These are phyloP conservation scores for Phytophthora litchii DNA, from an alignment of 352 stramenopile species.

Conservation along the genomic window DNA sequence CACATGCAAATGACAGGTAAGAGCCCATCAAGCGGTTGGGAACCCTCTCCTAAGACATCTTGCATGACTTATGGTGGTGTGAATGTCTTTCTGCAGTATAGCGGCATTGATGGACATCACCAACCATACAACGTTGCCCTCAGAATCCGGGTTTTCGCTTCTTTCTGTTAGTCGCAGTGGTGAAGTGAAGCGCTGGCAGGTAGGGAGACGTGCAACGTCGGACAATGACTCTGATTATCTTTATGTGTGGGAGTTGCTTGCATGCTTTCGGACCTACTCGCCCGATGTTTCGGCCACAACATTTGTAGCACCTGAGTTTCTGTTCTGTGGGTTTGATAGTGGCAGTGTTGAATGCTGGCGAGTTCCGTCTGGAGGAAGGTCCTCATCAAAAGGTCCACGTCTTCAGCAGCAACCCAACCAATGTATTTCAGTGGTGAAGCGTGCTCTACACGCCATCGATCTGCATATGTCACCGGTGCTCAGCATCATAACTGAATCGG, in stretches of 20 bases:
- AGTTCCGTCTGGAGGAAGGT: slow-evolving; percentile 25
- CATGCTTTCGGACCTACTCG: slow-evolving; percentile 55
- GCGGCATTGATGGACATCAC: slow-evolving; percentile 20
- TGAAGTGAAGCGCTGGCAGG: slow-evolving; percentile 54
- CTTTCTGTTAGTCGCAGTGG: slow-evolving; percentile 43
- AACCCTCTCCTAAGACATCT: not conserved
- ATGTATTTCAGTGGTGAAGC: slow-evolving; percentile 49
- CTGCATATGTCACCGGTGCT: slow-evolving; percentile 51
- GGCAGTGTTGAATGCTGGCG: slow-evolving; percentile 64
- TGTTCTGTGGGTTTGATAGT: slow-evolving; percentile 59
- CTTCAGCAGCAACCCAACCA: slow-evolving; percentile 23
- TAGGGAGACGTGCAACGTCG: slow-evolving; percentile 9
- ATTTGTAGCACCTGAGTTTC: slow-evolving; percentile 41
- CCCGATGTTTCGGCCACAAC: slow-evolving; percentile 36
- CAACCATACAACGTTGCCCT: not conserved
- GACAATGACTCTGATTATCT: slow-evolving; percentile 2
- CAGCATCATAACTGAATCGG: slow-evolving; percentile 42
- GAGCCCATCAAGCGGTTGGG: not conserved
- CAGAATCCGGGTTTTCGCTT: slow-evolving; percentile 12
- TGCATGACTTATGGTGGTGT: too few species aligned
- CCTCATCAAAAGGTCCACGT: slow-evolving; percentile 9
- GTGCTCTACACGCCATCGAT: slow-evolving; percentile 52
- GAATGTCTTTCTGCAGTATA: slow-evolving; percentile 10
- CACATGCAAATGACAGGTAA: slow-evolving; percentile 34
- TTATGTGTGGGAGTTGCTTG: slow-evolving; percentile 45